A percentile compares a stretch with the other conserved stretches of the same genome.
Conservation (phyloP, 1,284 basidiomycete genomes). For the Leccinum pallidistipes region DNA sequence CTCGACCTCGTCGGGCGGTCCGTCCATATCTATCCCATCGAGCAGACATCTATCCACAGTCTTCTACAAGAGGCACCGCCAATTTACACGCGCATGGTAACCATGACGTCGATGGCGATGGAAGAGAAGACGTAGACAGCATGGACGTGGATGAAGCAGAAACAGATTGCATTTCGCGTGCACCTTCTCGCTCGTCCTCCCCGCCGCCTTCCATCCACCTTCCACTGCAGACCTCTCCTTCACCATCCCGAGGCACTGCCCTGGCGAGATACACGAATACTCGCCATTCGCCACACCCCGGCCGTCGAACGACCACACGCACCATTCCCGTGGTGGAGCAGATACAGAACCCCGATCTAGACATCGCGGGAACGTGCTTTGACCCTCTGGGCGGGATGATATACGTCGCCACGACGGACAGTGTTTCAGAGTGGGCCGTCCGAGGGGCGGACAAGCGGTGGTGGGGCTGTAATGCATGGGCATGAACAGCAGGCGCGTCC, state of each 20-base stretch:
- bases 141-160: conserved; percentile 47
- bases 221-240: conserved; percentile 24
- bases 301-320: conserved; percentile 21
- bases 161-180: conserved; percentile 46
- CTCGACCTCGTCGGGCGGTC: conserved; percentile 46
- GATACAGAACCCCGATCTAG: conserved; percentile 43
- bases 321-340: conserved; percentile 15
- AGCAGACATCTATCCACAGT: conserved; percentile 22
- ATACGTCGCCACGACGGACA: conserved; percentile 65
- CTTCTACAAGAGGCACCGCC: conserved; percentile 18
- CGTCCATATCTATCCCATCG: conserved; percentile 36
- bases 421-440: conserved; percentile 66
- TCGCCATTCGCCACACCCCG: conserved; percentile 18
- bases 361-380: conserved; percentile 74
- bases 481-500: conserved; percentile 18
- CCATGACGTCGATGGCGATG: conserved; percentile 27
- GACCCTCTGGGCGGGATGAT: conserved; percentile 66
- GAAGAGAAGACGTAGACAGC: conserved; percentile 21
- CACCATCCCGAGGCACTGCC: conserved; percentile 21
- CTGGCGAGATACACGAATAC: conserved; percentile 20
- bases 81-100: conserved; percentile 14
- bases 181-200: conserved; percentile 47
- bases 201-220: conserved; percentile 38
- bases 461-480: conserved; percentile 46
- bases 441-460: conserved; percentile 60